Base-by-base conservation (phyloP, 2,329 filamentous ascomycete species). In the Curvularia verruculosa region DNA sequence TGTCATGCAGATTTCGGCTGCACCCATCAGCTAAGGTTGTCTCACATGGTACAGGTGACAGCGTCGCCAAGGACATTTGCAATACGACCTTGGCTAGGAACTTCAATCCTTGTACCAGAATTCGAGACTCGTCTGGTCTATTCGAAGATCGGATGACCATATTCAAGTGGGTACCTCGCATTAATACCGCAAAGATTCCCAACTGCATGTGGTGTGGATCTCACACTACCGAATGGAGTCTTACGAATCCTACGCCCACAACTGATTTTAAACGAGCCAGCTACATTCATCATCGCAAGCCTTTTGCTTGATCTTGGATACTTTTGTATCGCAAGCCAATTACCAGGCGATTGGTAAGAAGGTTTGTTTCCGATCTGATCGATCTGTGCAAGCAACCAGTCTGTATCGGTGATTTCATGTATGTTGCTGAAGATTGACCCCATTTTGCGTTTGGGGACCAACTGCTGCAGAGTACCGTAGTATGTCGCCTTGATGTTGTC, bases 271-370 rank as follows among this genome's bases (percentile, higher is more conserved):
- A 7, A 24, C 15, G 39, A 28, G 2, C 7, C 26, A 44, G 29
- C 21, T 39, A 31, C 0, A n/a, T 39, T 24, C 0, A n/a, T 44
- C 37, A 3, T 39, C 24, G 34, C 43, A 7, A 1, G 9, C 24
- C 18, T 41, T 29, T 37, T n/a, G 21, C 15, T 45, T 34, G 46
- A 50, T 50, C 36, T 48, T 46, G 26, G 18, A 31, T 24, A 36
- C 31, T n/a, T 15, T 18, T 44, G 46, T 52, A 18, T 51, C 13
- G 26, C 46, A 9, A 19, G 29, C 34, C 55, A 28, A 26, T 50
- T 41, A 54, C 55, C 55, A 49, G 55, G 55, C 21, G 47, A 3
- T 21, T 43, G 46, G 51, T 51, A 29, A 26, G 24, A 54, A 23
- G 47, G 9, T 13, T 34, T 40, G 50, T 23, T 2, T 34, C 53